Evolutionary conservation across 352 stramenopile species (phyloP), one percentile per base, ranked within the genome.

Genomic region (Globisporangium irregulare): DNA sequence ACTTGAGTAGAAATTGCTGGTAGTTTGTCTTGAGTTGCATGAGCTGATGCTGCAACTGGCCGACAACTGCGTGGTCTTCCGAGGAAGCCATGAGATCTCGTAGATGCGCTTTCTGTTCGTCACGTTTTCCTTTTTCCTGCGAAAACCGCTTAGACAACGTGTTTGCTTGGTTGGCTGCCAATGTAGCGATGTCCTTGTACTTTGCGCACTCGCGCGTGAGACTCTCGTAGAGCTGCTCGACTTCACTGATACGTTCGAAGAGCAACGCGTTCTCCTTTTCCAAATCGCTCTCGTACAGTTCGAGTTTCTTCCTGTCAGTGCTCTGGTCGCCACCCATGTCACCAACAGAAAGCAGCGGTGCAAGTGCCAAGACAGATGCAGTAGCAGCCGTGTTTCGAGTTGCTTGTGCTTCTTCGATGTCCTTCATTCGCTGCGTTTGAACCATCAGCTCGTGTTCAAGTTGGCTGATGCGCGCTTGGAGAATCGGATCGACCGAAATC

Each of bases 41-140:
- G 18, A 98, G 73, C 68, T 97, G 84, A 34, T 93, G 82, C 70
- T 98, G 94, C 14, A 98, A 74, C 61, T 86, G 76, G 1, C 89
- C 94, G 43, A 98, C 94, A 36, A 98, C 80, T 4, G 90, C 81
- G 51, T 97, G 90, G 70, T 98, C 94, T 68, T 98, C 93, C 2
- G 79, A 94, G 0, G 86, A 78, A 0, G 75, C 80, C 64, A 93
- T 91, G 15, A 96, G 70, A 38, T 97, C 82, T 5, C 75, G 73
- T 7, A 92, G 63, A 12, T 87, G 80, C 4, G 93, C 76, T 36
- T 92, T 77, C 27, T 92, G 70, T 34, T 91, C 74, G 2, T 90
- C 74, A 9, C 80, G 66, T 32, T 87, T 79, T 12, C 71, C 58
- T n/a, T 80, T 80, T 22, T 81, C 74, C 57, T 84, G 79, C 2